phyloP scores from a whole-genome alignment of 2,329 filamentous ascomycete species.

The Ophiosphaerella herpotricha region DNA sequence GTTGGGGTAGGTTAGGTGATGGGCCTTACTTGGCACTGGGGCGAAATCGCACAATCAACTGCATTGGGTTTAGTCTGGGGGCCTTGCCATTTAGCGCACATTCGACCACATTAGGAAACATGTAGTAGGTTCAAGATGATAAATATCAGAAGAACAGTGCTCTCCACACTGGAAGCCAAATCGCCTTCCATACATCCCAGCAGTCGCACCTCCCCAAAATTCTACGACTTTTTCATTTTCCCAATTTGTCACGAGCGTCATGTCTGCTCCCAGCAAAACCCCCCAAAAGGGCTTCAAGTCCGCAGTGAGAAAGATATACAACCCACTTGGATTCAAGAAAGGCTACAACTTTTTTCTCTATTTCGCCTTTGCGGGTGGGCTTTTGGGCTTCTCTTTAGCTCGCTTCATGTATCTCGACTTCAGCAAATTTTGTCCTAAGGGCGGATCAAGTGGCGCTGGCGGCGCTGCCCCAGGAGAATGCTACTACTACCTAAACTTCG shows the following conservation, averaged over 20 bases:
- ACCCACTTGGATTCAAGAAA: slow-evolving; percentile 59
- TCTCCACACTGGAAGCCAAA: too few species aligned
- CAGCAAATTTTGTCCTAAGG: slow-evolving; percentile 31
- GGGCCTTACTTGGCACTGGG: too few species aligned
- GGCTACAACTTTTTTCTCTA: slow-evolving; percentile 63
- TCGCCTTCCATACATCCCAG: too few species aligned
- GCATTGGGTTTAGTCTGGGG: too few species aligned
- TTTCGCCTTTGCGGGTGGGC: slow-evolving; percentile 23
- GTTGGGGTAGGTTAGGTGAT: too few species aligned
- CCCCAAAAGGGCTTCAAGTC: slow-evolving; percentile 14
- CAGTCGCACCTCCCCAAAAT: background rate
- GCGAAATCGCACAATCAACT: too few species aligned
- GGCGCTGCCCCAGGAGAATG: slow-evolving; percentile 50
- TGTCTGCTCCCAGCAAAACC: slow-evolving; percentile 14
- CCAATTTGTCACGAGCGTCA: slow-evolving; percentile 3
- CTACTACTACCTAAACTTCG: slow-evolving; percentile 48
- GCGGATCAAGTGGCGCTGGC: slow-evolving; percentile 11
- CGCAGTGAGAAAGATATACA: slow-evolving; percentile 25
- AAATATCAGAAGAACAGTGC: too few species aligned
- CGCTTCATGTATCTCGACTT: slow-evolving; percentile 57
- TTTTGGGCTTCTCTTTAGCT: slow-evolving; percentile 50
- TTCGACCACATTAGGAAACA: too few species aligned
- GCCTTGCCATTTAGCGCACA: too few species aligned
- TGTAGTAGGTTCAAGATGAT: too few species aligned
- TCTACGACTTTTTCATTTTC: background rate